Evolutionary conservation across 208 protist species (phyloP), one percentile per base, ranked within the genome.

Genomic region (Leishmania braziliensis): DNA sequence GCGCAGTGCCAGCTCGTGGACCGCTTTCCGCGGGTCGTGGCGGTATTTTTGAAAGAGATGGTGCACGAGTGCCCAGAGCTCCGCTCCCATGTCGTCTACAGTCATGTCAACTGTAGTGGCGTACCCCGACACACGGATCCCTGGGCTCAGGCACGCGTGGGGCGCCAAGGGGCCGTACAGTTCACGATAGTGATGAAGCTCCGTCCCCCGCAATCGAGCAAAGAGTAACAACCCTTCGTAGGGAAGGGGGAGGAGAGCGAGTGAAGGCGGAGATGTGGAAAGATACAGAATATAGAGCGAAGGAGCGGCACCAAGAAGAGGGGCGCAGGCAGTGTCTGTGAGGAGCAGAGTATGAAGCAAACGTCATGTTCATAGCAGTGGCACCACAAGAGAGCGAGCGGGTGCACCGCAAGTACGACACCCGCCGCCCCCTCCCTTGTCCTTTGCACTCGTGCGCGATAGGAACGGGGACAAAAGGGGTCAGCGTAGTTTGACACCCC

Each of bases 21-120:
- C 91, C 50, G 89, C 90, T 20, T 48, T 43, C 0, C 71, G 62
- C 5, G 84, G 16, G n/a, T 72, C 58, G 5, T 26, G 43, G n/a
- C 83, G 53, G 63, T 85, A 82, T 53, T 85, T 89, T 69, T 56
- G 9, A 82, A 92, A 97, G 16, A 97, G 79, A 76, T 97, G 92
- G 71, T 89, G 86, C 9, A 88, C 90, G 6, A 97, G 82, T 36
- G 88, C 89, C 81, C 88, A 94, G 54, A 97, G 81, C 66, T 95
- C 91, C 0, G 88, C 79, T 1, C 94, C 94, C 8, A 97, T 50
- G 54, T 97, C 94, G 29, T 78, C 62, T 43, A 68, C 75, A 8
- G 77, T 71, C 77, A 84, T 81, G 43, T 48, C 23, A 26, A 56
- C n/a, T 53, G 43, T 46, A 10, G 20, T 14, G 29, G 43, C 12